Evolutionary conservation across 306 rosid genomes (phyloP).

Genomic region (Cucumis hystrix): DNA sequence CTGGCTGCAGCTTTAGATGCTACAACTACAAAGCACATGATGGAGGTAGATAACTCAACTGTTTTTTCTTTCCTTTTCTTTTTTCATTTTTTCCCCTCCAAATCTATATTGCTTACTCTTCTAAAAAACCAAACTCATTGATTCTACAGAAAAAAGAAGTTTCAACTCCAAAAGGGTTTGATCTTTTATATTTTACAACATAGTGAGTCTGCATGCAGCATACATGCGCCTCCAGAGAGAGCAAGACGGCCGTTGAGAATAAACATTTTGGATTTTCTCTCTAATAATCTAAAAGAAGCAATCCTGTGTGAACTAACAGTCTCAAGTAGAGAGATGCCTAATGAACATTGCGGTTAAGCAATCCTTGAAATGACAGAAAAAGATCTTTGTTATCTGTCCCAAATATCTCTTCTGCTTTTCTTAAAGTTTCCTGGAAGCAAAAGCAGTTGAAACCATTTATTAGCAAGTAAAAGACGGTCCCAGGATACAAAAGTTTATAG

Average conservation of each 20-base stretch:
- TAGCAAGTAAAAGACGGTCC: constrained; percentile 3
- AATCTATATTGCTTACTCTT: neutral
- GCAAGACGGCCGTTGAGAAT: neutral
- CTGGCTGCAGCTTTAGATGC: constrained; percentile 1
- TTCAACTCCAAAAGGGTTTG: neutral
- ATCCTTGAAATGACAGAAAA: constrained; percentile 77
- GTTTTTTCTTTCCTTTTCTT: neutral
- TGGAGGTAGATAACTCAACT: neutral
- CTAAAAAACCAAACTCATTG: neutral
- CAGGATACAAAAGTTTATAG: constrained; percentile 9
- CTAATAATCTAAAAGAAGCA: constrained; percentile 9
- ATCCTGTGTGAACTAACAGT: constrained; percentile 23
- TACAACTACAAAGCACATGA: neutral
- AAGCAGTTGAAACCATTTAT: constrained; percentile 11
- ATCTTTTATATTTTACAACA: neutral
- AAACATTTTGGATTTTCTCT: neutral
- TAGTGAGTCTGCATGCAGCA: neutral
- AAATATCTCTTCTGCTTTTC: constrained; percentile 95
- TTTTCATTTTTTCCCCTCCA: neutral
- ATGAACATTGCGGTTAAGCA: constrained; percentile 70
- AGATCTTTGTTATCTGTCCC: constrained; percentile 95
- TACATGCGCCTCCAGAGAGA: neutral
- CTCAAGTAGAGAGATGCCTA: constrained; percentile 26
- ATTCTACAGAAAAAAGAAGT: neutral
- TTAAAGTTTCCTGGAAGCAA: constrained; percentile 63